Percentiles rank a stretch among this genome's conserved stretches.
phyloP scores from a whole-genome alignment of 192 early-diverging fungal species.

The Chytriomyces hyalinus region DNA sequence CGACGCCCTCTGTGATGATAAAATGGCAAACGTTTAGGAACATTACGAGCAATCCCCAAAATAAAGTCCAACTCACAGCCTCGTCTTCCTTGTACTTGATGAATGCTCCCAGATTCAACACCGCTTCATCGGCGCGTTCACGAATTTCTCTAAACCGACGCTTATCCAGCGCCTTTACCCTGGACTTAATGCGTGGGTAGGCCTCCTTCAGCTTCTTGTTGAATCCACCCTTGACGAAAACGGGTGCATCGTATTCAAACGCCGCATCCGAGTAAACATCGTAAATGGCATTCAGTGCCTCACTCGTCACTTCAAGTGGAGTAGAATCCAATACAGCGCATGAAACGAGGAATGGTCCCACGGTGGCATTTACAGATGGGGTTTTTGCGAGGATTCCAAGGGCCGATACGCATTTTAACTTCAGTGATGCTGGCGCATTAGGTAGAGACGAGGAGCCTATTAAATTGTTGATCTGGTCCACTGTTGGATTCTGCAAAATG shows the following conservation, averaged over 20 bases:
- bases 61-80: constrained; percentile 5
- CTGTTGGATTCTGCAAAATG: constrained; percentile 34
- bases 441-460: constrained; percentile 45
- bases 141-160: constrained; percentile 73
- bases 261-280: constrained; percentile 86
- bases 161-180: constrained; percentile 69
- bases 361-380: constrained; percentile 14
- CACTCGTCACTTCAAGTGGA: constrained; percentile 50
- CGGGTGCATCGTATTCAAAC: constrained; percentile 84
- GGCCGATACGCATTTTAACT: constrained; percentile 73
- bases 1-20: too few species aligned
- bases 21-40: too few species aligned
- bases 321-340: neutral
- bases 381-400: constrained; percentile 72
- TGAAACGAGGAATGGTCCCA: constrained; percentile 25
- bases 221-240: constrained; percentile 77
- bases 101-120: constrained; percentile 82
- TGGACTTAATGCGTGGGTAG: constrained; percentile 53
- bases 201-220: constrained; percentile 61
- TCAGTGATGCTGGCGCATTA: constrained; percentile 38
- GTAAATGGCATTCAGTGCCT: constrained; percentile 83
- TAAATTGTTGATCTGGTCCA: constrained; percentile 55
- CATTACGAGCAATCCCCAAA: neutral
- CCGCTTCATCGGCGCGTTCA: constrained; percentile 77
- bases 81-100: constrained; percentile 87